These are phyloP conservation scores for Rhodotorula sp. DNA, from an alignment of 1,284 basidiomycete genomes.

Conservation along the genomic window DNA sequence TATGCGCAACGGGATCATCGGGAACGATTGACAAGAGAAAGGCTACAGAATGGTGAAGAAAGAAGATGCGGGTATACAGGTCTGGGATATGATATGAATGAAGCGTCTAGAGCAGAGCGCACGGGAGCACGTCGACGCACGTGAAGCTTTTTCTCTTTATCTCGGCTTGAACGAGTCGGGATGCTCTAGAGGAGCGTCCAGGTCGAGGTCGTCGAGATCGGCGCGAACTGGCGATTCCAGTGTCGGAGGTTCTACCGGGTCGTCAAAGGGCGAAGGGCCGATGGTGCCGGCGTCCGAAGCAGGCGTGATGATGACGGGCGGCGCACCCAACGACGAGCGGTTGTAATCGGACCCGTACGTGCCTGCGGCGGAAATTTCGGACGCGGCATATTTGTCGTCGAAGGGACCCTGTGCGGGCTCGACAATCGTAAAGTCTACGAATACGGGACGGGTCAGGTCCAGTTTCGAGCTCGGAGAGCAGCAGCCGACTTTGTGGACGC, in stretches of 20 bases:
- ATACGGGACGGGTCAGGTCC: neutral
- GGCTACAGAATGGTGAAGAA: too few species aligned
- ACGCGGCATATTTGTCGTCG: neutral
- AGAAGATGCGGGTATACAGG: neutral
- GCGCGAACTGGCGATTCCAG: neutral
- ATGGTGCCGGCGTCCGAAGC: neutral
- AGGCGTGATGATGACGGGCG: neutral
- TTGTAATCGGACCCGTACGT: neutral
- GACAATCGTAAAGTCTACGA: neutral
- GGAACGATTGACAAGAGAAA: too few species aligned
- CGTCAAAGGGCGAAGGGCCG: neutral
- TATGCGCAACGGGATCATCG: too few species aligned
- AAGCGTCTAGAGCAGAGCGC: too few species aligned
- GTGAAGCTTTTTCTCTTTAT: neutral
- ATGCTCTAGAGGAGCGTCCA: neutral
- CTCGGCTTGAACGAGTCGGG: constrained; percentile 2
- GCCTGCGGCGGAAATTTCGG: neutral
- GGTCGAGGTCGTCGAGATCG: neutral
- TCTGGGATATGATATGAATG: neutral
- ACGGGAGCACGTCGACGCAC: too few species aligned
- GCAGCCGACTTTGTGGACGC: neutral
- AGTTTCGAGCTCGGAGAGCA: neutral
- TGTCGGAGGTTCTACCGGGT: neutral
- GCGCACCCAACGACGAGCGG: neutral
- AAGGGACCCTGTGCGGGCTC: neutral